phyloP scores from a whole-genome alignment of 139 green algal species.

The Coccomyxa sp. region DNA sequence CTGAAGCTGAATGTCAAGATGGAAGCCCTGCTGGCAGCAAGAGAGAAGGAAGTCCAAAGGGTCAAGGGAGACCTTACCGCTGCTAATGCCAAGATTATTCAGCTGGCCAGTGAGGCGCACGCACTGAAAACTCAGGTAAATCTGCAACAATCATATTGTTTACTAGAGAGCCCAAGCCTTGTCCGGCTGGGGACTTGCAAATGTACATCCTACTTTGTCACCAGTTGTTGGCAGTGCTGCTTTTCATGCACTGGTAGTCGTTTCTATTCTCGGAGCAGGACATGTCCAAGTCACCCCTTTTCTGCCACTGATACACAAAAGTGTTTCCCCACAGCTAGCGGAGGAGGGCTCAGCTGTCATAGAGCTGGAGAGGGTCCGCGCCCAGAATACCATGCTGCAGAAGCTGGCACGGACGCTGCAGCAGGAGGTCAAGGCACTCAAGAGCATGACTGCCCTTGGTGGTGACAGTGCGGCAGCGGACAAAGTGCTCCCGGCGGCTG shows the following conservation, averaged over 20 bases:
- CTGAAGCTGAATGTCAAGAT: not conserved
- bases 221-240: too few relatives aligned
- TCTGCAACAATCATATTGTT: too few relatives aligned
- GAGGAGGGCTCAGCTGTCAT: not conserved
- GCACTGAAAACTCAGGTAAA: not conserved
- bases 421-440: not conserved
- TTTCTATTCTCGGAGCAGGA: too few relatives aligned
- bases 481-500: too few relatives aligned
- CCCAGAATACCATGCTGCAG: constrained; percentile 14
- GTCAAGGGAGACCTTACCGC: not conserved
- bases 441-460: not conserved
- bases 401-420: not conserved
- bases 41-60: not conserved
- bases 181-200: too few relatives aligned
- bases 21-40: constrained; percentile 1
- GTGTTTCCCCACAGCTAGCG: not conserved
- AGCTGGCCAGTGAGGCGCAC: not conserved
- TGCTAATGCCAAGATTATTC: not conserved
- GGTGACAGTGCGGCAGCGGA: too few relatives aligned
- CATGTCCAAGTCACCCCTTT: too few relatives aligned
- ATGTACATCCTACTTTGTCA: too few relatives aligned
- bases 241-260: too few relatives aligned
- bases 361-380: constrained; percentile 1
- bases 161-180: too few relatives aligned
- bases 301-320: too few relatives aligned